phyloP scores from a whole-genome alignment of 345 rosid species.

The Sonneratia alba region DNA sequence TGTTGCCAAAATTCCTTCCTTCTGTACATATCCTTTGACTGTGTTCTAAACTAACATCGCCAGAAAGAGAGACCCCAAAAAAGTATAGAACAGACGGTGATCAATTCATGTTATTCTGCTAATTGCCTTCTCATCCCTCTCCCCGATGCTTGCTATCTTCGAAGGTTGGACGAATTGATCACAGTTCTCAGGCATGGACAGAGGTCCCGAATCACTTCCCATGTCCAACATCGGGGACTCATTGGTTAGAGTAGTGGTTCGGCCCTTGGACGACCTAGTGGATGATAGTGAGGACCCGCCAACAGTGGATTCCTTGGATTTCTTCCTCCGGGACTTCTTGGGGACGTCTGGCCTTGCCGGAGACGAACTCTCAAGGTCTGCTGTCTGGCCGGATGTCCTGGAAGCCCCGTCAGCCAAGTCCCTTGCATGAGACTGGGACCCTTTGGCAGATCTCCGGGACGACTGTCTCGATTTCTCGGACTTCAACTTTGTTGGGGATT shows the following conservation, averaged over 20 bases:
- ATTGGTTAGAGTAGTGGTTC: slow-evolving; percentile 13
- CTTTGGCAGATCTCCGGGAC: slow-evolving; percentile 10
- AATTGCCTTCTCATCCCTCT: not conserved
- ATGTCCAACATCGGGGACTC: not conserved
- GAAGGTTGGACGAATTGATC: not conserved
- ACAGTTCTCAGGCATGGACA: not conserved
- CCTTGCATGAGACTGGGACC: slow-evolving; percentile 3
- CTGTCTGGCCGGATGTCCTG: not conserved
- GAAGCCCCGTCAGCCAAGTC: slow-evolving; percentile 1
- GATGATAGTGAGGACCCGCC: slow-evolving; percentile 17
- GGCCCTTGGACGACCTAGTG: slow-evolving; percentile 22
- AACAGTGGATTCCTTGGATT: slow-evolving; percentile 24
- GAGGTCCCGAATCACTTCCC: not conserved
- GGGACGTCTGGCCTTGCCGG: slow-evolving; percentile 19
- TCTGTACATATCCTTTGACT: no score
- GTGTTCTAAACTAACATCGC: no score
- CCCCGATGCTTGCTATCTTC: not conserved
- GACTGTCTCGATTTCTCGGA: slow-evolving; percentile 8
- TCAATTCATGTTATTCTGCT: not conserved
- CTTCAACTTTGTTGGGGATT: slow-evolving; percentile 16
- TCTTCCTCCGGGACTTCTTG: slow-evolving; percentile 24
- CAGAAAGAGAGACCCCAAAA: no score
- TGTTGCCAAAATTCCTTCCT: no score
- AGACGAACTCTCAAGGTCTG: slow-evolving; percentile 13
- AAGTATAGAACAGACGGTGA: not conserved